Conservation (phyloP, 495 filamentous ascomycete species). For the Penicillium maclennaniae region DNA sequence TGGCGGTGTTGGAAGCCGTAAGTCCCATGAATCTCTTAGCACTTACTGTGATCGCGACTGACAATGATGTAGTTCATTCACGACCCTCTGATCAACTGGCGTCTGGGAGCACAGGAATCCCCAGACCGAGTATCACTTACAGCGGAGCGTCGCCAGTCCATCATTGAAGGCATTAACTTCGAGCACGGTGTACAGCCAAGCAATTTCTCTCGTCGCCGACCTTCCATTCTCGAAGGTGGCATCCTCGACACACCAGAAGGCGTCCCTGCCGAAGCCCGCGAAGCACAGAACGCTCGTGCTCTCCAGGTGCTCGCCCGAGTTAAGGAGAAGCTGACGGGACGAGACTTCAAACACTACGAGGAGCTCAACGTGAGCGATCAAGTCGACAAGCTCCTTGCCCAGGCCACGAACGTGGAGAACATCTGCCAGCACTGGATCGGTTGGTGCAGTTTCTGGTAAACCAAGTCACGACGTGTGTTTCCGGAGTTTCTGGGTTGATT, state of each 20-base stretch:
- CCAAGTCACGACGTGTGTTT: background rate
- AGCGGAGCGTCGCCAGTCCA: constrained; percentile 72
- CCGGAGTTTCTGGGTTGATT: constrained; percentile 10
- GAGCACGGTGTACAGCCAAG: constrained; percentile 43
- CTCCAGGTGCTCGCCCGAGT: constrained; percentile 89
- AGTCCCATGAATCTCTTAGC: constrained; percentile 34
- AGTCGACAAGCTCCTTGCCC: constrained; percentile 87
- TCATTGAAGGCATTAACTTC: constrained; percentile 62
- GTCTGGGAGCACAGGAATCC: constrained; percentile 81
- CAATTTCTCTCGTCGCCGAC: constrained; percentile 43
- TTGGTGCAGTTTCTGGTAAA: constrained; percentile 90
- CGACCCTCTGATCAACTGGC: constrained; percentile 95
- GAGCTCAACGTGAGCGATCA: constrained; percentile 85
- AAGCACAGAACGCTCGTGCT: constrained; percentile 89
- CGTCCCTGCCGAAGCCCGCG: constrained; percentile 51
- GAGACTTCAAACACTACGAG: constrained; percentile 60
- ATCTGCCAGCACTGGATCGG: constrained; percentile 98
- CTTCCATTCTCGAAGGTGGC: constrained; percentile 50
- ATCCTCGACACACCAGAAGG: constrained; percentile 49
- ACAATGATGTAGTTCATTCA: constrained; percentile 78
- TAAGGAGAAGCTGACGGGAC: constrained; percentile 85
- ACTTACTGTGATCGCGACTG: constrained; percentile 7
- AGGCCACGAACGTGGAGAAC: constrained; percentile 96
- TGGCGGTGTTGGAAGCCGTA: constrained; percentile 97
- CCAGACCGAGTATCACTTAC: constrained; percentile 75